Percentiles rank a stretch among this genome's conserved stretches.
phyloP scores from a whole-genome alignment of 139 green algal species.

The Tetraselmis striata region DNA sequence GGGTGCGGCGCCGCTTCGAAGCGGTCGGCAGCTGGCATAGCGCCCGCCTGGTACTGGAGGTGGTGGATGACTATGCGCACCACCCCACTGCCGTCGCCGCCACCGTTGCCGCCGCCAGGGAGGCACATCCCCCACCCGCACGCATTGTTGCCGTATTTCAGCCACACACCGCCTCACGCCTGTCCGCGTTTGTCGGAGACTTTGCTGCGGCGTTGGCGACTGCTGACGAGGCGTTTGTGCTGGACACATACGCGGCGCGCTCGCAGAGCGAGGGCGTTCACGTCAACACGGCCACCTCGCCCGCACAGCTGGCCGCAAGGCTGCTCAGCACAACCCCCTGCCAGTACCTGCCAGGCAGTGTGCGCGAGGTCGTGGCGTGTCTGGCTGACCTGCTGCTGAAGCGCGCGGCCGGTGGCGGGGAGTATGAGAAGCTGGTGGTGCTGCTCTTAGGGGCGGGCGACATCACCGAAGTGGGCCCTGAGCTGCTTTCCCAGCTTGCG shows the following conservation, averaged over 20 bases:
- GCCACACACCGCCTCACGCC: neutral
- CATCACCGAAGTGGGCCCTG: neutral
- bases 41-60: neutral
- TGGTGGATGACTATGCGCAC: slow-evolving; percentile 11
- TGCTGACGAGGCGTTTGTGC: neutral
- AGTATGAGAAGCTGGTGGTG: no score
- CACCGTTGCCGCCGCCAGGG: neutral
- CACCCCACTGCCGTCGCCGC: slow-evolving; percentile 2
- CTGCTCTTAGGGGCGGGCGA: neutral
- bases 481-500: no score
- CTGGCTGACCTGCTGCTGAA: no score
- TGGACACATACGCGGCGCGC: neutral
- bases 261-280: neutral
- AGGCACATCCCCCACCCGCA: no score
- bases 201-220: neutral
- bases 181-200: neutral
- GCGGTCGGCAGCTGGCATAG: neutral
- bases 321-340: no score
- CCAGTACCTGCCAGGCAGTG: no score
- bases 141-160: slow-evolving; percentile 1
- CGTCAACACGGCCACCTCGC: neutral
- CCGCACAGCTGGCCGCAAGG: no score
- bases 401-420: no score
- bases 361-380: no score
- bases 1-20: neutral